Base-by-base conservation (phyloP, 176 grass and related monocot genomes). In the Stipa capillata region DNA sequence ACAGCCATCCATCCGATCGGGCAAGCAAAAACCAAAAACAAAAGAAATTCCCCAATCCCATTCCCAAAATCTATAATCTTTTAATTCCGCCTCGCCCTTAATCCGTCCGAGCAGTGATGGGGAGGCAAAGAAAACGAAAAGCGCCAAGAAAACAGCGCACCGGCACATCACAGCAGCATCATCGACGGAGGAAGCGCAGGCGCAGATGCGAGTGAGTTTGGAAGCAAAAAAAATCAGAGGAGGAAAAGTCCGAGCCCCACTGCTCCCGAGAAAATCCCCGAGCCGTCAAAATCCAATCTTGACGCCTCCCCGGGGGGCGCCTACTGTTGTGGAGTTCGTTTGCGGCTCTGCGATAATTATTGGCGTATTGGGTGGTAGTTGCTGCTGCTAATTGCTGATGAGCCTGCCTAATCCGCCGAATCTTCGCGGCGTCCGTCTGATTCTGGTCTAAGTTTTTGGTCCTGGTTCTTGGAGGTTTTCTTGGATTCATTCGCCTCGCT, bases 261-360 rank as follows among this genome's bases (percentile, higher is more conserved):
- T 44, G 65, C 58, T 2, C 16, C 39, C 72, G 78, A 68, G 78
- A 23, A 53, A 16, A n/a, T 17, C 76, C 45, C 41, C 68, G 27
- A 56, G 61, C 70, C 55, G 81, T 84, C 69, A 85, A 84, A 87
- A 91, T 91, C 89, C 76, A 53, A 83, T 87, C 88, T 90, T 80
- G 84, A 59, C 67, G 79, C 68, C 35, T 64, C 68, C 43, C 20
- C 44, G 18, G 11, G 51, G 34, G 3, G 6, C 79, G 40, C 35
- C 9, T 51, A 83, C 84, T 83, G 79, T 86, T 90, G 58, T 78
- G 23, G 32, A 76, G 82, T 74, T 85, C 59, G 24, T 67, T 71
- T 49, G 73, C 39, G 80, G 58, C 74, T 61, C 42, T 58, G 75
- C 61, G 76, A 69, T 84, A 74, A 56, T 28, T 68, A 41, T 61